Evolutionary conservation across 1,284 basidiomycete genomes (phyloP), one percentile per base, ranked within the genome.

Genomic region (Coniophora puteana): DNA sequence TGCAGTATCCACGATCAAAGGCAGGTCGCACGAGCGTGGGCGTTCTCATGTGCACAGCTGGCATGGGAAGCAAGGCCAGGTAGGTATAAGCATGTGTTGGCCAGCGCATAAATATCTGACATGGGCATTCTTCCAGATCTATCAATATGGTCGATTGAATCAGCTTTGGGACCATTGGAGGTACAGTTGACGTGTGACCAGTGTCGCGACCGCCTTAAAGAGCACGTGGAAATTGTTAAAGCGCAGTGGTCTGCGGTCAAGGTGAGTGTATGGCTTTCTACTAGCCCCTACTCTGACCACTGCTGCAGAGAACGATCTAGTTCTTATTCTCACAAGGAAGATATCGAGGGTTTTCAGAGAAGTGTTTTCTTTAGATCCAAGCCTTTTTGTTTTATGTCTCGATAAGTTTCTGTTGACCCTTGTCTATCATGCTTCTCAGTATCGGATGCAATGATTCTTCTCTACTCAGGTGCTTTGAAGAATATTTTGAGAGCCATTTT

Each of bases 1-100:
- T 52, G 49, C 26, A 44, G 48, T 25, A 31, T 44, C 16, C 36
- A 35, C n/a, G 46, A 50, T 14, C 51, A 52, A 27, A 48, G 44
- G 28, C 45, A 49, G 32, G 24, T 48, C 16, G 41, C 43, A 2
- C 23, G 47, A 13, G 49, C 50, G 3, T 52, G 50, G 50, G 48
- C 49, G 20, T 21, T 50, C 14, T 40, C 48, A 11, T 34, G 38
- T 28, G 46, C 48, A 6, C 48, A 48, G 38, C 34, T 51, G 17
- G 43, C 41, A 5, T 51, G 49, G 49, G 49, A 49, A 25, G 40
- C 39, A 7, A 29, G 47, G 8, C 33, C 45, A 17, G 49, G 46
- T 47, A 12, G 22, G 40, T 13, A 23, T n/a, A n/a, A 8, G 13
- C 38, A 16, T 6, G 5, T n/a, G 38, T 22, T n/a, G n/a, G 11